phyloP scores from a whole-genome alignment of 805 yeast genomes.

The Zygoascus flipseniorum region DNA sequence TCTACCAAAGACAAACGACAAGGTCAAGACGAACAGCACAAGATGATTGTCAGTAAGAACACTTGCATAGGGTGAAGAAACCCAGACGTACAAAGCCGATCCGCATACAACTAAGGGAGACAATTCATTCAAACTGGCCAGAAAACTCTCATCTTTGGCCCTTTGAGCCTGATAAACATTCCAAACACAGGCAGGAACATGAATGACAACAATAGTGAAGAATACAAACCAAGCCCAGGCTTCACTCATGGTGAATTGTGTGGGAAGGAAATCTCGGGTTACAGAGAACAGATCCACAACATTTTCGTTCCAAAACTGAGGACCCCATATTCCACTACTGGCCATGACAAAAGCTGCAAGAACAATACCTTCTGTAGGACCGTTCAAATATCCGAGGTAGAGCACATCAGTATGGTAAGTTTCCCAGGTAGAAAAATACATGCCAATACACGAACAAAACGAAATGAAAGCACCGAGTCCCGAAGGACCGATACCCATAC shows the following conservation, averaged over 20 bases:
- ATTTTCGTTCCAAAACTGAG: conserved; percentile 50
- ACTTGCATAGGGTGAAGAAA: conserved; percentile 39
- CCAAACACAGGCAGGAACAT: conserved; percentile 58
- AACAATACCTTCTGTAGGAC: conserved; percentile 93
- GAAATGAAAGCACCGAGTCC: conserved; percentile 70
- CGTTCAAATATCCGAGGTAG: conserved; percentile 74
- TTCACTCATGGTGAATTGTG: conserved; percentile 12
- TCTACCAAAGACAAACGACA: conserved; percentile 85
- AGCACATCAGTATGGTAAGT: conserved; percentile 84
- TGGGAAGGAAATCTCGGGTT: conserved; percentile 6
- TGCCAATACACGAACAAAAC: conserved; percentile 55
- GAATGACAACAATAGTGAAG: conserved; percentile 39
- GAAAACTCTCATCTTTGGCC: conserved; percentile 32
- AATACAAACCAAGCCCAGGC: conserved; percentile 25
- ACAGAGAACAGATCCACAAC: conserved; percentile 30
- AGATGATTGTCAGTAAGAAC: conserved; percentile 37
- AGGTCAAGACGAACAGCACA: conserved; percentile 66
- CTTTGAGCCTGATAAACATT: conserved; percentile 38
- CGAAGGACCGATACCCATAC: conserved; percentile 68
- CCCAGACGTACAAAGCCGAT: conserved; percentile 38
- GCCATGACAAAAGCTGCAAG: conserved; percentile 51
- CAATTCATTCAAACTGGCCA: conserved; percentile 45
- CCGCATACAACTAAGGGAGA: conserved; percentile 59
- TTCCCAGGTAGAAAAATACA: conserved; percentile 81
- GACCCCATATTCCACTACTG: conserved; percentile 61